Evolutionary conservation across 768 basidiomycete species (phyloP).

Genomic region (Naganishia antarctica): DNA sequence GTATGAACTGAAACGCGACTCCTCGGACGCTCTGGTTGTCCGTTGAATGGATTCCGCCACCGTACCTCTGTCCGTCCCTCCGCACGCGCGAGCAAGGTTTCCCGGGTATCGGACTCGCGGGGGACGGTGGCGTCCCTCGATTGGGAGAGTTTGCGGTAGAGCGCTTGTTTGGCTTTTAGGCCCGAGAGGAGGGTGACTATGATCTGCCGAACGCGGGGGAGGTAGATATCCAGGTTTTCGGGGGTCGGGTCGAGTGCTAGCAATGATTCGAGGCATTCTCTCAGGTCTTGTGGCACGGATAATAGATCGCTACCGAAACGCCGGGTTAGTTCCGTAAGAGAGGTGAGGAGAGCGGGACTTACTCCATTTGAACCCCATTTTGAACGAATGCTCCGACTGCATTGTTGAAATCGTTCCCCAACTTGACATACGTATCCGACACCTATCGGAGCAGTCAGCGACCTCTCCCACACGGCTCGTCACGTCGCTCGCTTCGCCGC

Average conservation of each 20-base stretch:
- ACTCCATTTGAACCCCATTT: conserved; percentile 88
- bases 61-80: background rate
- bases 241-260: conserved; percentile 82
- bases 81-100: background rate
- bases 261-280: conserved; percentile 80
- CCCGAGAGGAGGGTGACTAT: conserved; percentile 91
- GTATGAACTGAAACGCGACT: too few relatives aligned
- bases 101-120: background rate
- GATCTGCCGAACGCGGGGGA: conserved; percentile 83
- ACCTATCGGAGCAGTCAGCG: conserved; percentile 62
- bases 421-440: conserved; percentile 91
- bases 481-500: background rate
- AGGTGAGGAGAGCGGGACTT: conserved; percentile 49
- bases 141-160: background rate
- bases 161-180: conserved; percentile 80
- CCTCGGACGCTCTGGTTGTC: too few relatives aligned
- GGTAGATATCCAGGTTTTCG: conserved; percentile 79
- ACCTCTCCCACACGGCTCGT: background rate
- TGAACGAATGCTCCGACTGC: conserved; percentile 81
- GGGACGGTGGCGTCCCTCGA: background rate
- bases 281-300: conserved; percentile 79
- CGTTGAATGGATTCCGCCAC: background rate
- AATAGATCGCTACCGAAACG: conserved; percentile 57
- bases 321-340: conserved; percentile 16
- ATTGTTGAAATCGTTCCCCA: conserved; percentile 95